Conservation (phyloP, 495 filamentous ascomycete species). For the Jackrogersella multiformis region DNA sequence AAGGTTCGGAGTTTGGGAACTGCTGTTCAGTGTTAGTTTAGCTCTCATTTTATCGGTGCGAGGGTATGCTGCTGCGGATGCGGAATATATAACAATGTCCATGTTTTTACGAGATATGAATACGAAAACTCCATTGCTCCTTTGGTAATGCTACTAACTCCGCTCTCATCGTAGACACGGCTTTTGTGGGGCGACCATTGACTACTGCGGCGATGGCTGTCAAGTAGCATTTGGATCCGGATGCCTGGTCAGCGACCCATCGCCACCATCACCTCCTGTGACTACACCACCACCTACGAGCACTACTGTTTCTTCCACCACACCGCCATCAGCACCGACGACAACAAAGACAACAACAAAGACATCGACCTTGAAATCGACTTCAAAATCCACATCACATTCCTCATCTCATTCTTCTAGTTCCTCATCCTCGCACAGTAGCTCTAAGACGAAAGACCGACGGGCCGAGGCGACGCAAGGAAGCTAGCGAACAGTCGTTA, state of each 20-base stretch:
- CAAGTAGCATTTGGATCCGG: conserved; percentile 52
- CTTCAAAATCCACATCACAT: conserved; percentile 19
- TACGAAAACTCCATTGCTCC: conserved; percentile 9
- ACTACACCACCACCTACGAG: conserved; percentile 24
- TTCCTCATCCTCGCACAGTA: conserved; percentile 20
- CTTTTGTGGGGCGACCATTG: conserved; percentile 50
- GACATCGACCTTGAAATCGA: conserved; percentile 12
- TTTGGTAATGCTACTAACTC: conserved; percentile 6
- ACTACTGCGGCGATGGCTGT: conserved; percentile 54
- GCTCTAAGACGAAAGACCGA: conserved; percentile 7
- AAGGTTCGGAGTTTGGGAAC: conserved; percentile 50
- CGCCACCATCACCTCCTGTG: conserved; percentile 20
- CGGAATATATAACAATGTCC: neutral
- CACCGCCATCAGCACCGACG: conserved; percentile 19
- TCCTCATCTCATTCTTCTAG: conserved; percentile 31
- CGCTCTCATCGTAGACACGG: conserved; percentile 36
- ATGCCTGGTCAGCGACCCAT: conserved; percentile 41
- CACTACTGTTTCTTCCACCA: conserved; percentile 28
- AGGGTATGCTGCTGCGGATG: neutral
- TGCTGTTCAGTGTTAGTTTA: conserved; percentile 55
- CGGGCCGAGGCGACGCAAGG: conserved; percentile 15
- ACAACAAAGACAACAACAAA: conserved; percentile 24
- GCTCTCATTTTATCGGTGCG: neutral
- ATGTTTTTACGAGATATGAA: conserved; percentile 21
- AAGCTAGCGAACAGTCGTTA: conserved; percentile 5